Evolutionary conservation across 2,329 filamentous ascomycete species (phyloP).

Genomic region (Coniochaeta prunicola): DNA sequence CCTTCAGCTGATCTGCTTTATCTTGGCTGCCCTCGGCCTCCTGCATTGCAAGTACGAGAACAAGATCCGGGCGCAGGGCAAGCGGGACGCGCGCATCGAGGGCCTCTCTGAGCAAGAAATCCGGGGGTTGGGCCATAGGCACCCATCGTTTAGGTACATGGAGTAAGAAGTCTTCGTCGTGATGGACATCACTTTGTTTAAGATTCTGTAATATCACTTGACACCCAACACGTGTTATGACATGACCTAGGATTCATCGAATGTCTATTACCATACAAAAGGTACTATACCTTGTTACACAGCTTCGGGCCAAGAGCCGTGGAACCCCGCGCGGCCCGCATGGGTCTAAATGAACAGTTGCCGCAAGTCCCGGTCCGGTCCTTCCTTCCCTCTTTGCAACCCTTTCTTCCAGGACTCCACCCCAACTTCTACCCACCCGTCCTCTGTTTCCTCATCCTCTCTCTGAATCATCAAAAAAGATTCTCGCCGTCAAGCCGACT

Average conservation of each 20-base stretch:
- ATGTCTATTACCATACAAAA: too few species aligned
- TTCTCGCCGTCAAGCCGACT: background rate
- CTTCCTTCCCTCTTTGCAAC: background rate
- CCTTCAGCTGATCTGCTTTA: slow-evolving; percentile 5
- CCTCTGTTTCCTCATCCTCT: background rate
- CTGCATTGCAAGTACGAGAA: slow-evolving; percentile 6
- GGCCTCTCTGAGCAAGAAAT: slow-evolving; percentile 3
- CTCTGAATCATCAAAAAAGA: background rate
- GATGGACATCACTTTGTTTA: too few species aligned
- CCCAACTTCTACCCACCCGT: background rate
- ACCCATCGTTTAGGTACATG: slow-evolving; percentile 5
- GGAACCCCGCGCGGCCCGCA: background rate
- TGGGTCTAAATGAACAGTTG: background rate
- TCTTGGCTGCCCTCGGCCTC: slow-evolving; percentile 3
- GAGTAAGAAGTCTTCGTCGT: background rate
- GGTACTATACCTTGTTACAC: too few species aligned
- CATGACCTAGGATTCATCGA: too few species aligned
- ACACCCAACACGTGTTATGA: too few species aligned
- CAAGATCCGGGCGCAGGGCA: slow-evolving; percentile 3
- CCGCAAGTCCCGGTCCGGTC: background rate
- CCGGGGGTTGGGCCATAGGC: slow-evolving; percentile 2
- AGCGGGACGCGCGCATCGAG: slow-evolving; percentile 3
- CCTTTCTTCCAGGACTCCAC: background rate
- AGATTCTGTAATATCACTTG: too few species aligned
- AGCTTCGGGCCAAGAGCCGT: too few species aligned